Evolutionary conservation across 2,329 filamentous ascomycete genomes (phyloP), one percentile per base, ranked within the genome.

Genomic region (Alternaria postmessia): DNA sequence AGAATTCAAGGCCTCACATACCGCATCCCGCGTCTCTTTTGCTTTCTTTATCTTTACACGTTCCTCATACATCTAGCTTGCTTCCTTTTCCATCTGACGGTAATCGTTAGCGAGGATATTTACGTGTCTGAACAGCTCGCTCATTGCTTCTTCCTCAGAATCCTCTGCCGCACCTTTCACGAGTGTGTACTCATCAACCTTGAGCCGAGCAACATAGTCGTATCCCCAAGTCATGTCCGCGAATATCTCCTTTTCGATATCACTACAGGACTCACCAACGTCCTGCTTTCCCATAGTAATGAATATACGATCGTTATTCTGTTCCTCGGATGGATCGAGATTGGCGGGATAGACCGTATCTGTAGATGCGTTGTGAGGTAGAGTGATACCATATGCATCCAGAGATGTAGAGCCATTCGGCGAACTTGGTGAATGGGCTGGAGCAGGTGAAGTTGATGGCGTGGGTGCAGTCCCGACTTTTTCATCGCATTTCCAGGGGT

Each of bases 1-100:
- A 3, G 14, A 1, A 3, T 12, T 11, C 5, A 39, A 5, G 2
- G 4, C 5, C n/a, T 39, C n/a, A 11, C 1, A 6, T 11, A n/a
- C 38, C n/a, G 18, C 2, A 20, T 39, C 34, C 6, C 16, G 20
- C 0, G 1, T 9, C n/a, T 39, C 18, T 3, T 18, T 18, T 12
- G 7, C 36, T 9, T 38, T 12, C 8, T 3, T 3, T 3, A 16
- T 8, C 0, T 38, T 38, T 7, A 18, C 36, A 7, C 36, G 1
- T 8, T 39, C 8, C 18, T 39, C 38, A 11, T 39, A n/a, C 5
- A 3, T 12, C 8, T 20, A 39, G 5, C 38, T 8, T 20, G n/a
- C n/a, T 39, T 39, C n/a, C n/a, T 20, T n/a, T 5, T 39, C 38
- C 38, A 39, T 39, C 7, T 12, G 3, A 7, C 38, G 38, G 18